These are phyloP conservation scores for Cardiospermum halicacabum DNA, from an alignment of 345 rosid species.

Conservation along the genomic window DNA sequence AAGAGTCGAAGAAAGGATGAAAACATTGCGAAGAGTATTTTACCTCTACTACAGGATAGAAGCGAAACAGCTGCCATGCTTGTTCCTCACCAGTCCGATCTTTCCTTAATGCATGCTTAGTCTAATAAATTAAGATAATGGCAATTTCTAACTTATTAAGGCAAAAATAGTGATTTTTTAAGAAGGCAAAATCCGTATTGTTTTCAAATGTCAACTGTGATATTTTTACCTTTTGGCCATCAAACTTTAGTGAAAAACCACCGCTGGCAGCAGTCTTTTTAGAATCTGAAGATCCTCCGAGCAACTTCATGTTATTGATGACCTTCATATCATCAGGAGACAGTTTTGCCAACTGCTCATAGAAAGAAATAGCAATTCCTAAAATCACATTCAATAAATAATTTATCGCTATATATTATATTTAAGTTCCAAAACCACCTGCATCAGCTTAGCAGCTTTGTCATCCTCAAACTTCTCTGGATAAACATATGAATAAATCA, in stretches of 20 bases:
- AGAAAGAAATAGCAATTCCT: neutral
- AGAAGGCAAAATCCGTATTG: conserved; percentile 7
- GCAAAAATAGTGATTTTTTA: neutral
- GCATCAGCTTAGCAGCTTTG: conserved; percentile 81
- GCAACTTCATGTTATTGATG: conserved; percentile 63
- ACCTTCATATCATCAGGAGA: conserved; percentile 72
- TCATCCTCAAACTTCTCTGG: conserved; percentile 97
- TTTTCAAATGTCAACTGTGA: neutral
- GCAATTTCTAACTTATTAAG: conserved; percentile 12
- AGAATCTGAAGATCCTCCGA: conserved; percentile 54
- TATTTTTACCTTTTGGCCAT: conserved; percentile 61
- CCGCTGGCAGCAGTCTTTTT: conserved; percentile 39
- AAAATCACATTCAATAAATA: neutral
- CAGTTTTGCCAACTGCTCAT: conserved; percentile 70
- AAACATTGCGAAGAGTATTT: neutral
- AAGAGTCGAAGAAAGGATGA: neutral
- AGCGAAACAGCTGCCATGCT: conserved; percentile 85
- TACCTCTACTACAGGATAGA: conserved; percentile 93
- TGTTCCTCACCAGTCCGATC: conserved; percentile 87
- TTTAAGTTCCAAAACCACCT: conserved; percentile 45
- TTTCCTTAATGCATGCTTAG: conserved; percentile 72
- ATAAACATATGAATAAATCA: conserved; percentile 76
- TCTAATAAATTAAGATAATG: conserved; percentile 35
- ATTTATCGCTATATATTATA: neutral
- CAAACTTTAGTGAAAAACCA: conserved; percentile 82